Evolutionary conservation across 2,329 filamentous ascomycete genomes (phyloP).

Genomic region (Sporothrix humicola): DNA sequence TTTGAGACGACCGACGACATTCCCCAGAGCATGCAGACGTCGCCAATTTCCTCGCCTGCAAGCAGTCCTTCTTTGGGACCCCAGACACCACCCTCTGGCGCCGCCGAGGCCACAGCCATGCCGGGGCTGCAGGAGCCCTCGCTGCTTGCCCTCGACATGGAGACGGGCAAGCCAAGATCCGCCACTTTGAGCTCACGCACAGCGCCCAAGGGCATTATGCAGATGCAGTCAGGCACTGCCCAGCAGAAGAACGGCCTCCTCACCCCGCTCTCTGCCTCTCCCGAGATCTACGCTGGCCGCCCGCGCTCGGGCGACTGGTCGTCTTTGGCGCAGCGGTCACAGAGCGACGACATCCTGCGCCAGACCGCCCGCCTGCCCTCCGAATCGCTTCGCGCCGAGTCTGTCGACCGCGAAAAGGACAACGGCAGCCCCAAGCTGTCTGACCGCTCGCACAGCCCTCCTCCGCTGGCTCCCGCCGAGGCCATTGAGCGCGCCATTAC

Average conservation of each 20-base stretch:
- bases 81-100: slow-evolving; percentile 46
- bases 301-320: slow-evolving; percentile 60
- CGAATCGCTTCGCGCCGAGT: slow-evolving; percentile 41
- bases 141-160: slow-evolving; percentile 67
- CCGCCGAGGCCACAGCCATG: slow-evolving; percentile 44
- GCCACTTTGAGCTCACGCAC: slow-evolving; percentile 49
- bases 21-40: slow-evolving; percentile 92
- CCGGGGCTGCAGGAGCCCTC: slow-evolving; percentile 68
- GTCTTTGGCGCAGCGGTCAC: slow-evolving; percentile 50
- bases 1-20: slow-evolving; percentile 94
- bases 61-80: slow-evolving; percentile 74
- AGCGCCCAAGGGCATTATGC: slow-evolving; percentile 52
- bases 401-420: slow-evolving; percentile 43
- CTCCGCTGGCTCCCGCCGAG: slow-evolving; percentile 71
- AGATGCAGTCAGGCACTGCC: slow-evolving; percentile 46
- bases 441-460: slow-evolving; percentile 76
- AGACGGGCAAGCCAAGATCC: slow-evolving; percentile 47
- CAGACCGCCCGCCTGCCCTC: slow-evolving; percentile 50
- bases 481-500: slow-evolving; percentile 82
- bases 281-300: slow-evolving; percentile 54
- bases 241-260: slow-evolving; percentile 52
- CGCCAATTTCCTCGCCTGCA: slow-evolving; percentile 88
- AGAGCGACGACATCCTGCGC: slow-evolving; percentile 62
- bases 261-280: slow-evolving; percentile 61
- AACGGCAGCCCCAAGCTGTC: slow-evolving; percentile 45